Evolutionary conservation across 208 protist species (phyloP).

Genomic region (Crithidia thermophila): DNA sequence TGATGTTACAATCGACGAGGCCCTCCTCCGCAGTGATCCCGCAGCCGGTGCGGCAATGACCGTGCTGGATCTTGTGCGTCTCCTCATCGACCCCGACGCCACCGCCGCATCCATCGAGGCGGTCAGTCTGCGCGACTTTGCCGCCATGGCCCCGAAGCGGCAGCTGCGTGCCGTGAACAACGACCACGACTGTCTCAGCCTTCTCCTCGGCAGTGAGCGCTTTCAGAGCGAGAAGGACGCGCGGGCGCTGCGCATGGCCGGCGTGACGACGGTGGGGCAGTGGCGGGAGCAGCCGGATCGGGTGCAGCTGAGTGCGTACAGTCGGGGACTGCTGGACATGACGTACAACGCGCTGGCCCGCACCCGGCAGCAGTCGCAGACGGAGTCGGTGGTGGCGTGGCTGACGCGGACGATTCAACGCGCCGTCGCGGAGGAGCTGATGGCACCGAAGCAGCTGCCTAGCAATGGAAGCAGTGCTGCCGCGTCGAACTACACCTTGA

Average conservation of each 20-base stretch:
- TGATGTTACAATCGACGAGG: slow-evolving; percentile 34
- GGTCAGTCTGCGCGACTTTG: slow-evolving; percentile 71
- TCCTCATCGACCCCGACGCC: slow-evolving; percentile 62
- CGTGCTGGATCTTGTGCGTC: slow-evolving; percentile 49
- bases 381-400: slow-evolving; percentile 80
- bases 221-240: slow-evolving; percentile 72
- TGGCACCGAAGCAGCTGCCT: slow-evolving; percentile 23
- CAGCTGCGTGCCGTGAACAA: slow-evolving; percentile 61
- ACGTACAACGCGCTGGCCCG: slow-evolving; percentile 44
- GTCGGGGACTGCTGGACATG: slow-evolving; percentile 62
- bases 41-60: not conserved
- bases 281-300: slow-evolving; percentile 80
- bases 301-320: slow-evolving; percentile 63
- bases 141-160: slow-evolving; percentile 62
- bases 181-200: slow-evolving; percentile 52
- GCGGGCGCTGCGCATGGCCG: slow-evolving; percentile 64
- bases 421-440: slow-evolving; percentile 80
- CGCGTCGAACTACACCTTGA: not conserved
- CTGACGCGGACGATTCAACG: slow-evolving; percentile 76
- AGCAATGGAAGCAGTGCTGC: not conserved
- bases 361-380: slow-evolving; percentile 35
- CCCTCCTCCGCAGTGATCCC: slow-evolving; percentile 1
- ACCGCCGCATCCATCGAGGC: slow-evolving; percentile 51
- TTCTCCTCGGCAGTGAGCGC: slow-evolving; percentile 59
- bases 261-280: slow-evolving; percentile 64